Evolutionary conservation across 148 eudicot species (phyloP).

Genomic region (Fagopyrum tataricum): DNA sequence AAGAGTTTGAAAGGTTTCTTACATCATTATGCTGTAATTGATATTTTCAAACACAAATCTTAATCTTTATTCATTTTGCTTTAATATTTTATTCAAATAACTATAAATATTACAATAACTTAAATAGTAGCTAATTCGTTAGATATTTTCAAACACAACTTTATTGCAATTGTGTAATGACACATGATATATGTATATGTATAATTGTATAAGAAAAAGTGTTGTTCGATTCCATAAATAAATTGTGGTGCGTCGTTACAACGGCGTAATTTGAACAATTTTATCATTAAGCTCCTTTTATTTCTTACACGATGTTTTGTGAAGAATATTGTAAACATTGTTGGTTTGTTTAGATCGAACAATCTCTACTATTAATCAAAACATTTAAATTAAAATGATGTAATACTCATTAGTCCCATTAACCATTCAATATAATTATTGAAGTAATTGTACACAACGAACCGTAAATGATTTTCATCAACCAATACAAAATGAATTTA

Average conservation of each 20-base stretch:
- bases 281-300: not conserved
- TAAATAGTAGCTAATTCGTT: not conserved
- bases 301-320: not conserved
- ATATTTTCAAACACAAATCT: too few species aligned
- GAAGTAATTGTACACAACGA: not conserved
- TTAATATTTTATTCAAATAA: too few species aligned
- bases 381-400: not conserved
- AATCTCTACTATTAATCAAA: too few species aligned
- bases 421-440: not conserved
- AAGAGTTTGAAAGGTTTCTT: too few species aligned
- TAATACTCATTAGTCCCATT: not conserved
- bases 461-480: not conserved
- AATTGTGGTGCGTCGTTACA: not conserved
- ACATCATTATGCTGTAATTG: too few species aligned
- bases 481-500: not conserved
- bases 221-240: not conserved
- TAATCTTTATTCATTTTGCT: too few species aligned
- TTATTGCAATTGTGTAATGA: too few species aligned
- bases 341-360: not conserved
- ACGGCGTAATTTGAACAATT: not conserved
- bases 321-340: too few species aligned
- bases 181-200: not conserved
- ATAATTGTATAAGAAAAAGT: not conserved
- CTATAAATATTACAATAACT: too few species aligned
- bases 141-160: too few species aligned